Conservation (phyloP, 2,329 filamentous ascomycete species). For the Aspergillaceae sp. region DNA sequence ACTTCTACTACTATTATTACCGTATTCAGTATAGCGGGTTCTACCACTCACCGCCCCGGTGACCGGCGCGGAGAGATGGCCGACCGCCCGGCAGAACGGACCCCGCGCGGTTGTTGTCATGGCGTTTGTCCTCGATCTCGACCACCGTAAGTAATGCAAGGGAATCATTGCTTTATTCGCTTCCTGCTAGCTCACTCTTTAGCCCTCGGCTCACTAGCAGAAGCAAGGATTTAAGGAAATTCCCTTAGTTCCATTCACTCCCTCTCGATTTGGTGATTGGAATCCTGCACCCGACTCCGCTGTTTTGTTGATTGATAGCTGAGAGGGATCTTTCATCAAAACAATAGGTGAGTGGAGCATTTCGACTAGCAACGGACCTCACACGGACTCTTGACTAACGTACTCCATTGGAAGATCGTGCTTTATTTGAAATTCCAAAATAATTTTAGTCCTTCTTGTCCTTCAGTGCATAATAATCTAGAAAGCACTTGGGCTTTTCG, state of each 20-base stretch:
- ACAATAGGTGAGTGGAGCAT: slow-evolving; percentile 9
- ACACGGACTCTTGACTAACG: background rate
- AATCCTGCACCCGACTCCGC: background rate
- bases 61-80: slow-evolving; percentile 8
- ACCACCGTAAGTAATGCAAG: slow-evolving; percentile 12
- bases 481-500: background rate
- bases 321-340: slow-evolving; percentile 2
- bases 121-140: background rate
- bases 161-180: slow-evolving; percentile 5
- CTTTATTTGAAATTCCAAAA: too few species aligned
- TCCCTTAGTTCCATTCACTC: background rate
- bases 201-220: background rate
- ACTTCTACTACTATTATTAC: too few species aligned
- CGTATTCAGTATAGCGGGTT: too few species aligned
- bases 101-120: slow-evolving; percentile 17
- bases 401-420: too few species aligned
- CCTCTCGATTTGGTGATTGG: background rate
- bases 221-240: slow-evolving; percentile 1
- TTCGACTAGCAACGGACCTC: background rate
- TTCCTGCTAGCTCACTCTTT: background rate
- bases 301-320: too few species aligned
- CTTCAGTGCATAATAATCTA: slow-evolving; percentile 3
- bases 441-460: slow-evolving; percentile 1
- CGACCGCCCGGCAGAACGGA: slow-evolving; percentile 24
- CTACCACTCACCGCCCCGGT: background rate